Base-by-base conservation (phyloP, 176 grass and related monocot species). In the Cymbopogon citratus region DNA sequence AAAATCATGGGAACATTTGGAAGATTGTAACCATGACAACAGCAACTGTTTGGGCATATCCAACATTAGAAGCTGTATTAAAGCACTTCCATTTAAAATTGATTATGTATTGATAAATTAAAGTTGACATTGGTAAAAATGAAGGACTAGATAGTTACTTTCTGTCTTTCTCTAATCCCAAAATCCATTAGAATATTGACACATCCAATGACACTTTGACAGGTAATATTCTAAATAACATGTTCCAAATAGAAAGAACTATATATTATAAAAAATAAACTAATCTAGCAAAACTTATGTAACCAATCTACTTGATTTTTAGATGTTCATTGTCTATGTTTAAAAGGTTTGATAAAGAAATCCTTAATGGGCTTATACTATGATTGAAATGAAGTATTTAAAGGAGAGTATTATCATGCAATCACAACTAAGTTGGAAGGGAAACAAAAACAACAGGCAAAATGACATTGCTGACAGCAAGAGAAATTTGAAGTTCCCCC, bases 1-100 rank as follows among this genome's bases (percentile, higher is more conserved):
- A 68, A 38, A 87, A 82, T 23, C 9, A 80, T 28, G 44, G 49
- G 24, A 84, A 41, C 12, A 71, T 61, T 26, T 9, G 24, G 24
- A 61, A 61, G 23, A 26, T 12, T 12, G 11, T 67, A 74, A 82
- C 27, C 6, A 82, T 28, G 41, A 12, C 39, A 84, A 24, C 38
- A 71, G 23, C 10, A 27, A 76, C 5, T 12, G 49, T 66, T 75
- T 40, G 23, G 28, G 2, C 14, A 41, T 81, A 69, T 65, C 48
- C 36, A 73, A 78, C 54, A 48, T 31, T 79, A 74, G 60, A 19
- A 34, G 36, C 21, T 83, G 3, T 87, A 38, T 45, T 21, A 72
- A 64, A 87, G 34, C 43, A 36, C 35, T 65, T 72, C 15, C 34
- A 2, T 45, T 54, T 43, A 71, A 21, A 73, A 68, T 27, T 9